Conservation (phyloP, 106 monocot species). For the Chionographis japonica region DNA sequence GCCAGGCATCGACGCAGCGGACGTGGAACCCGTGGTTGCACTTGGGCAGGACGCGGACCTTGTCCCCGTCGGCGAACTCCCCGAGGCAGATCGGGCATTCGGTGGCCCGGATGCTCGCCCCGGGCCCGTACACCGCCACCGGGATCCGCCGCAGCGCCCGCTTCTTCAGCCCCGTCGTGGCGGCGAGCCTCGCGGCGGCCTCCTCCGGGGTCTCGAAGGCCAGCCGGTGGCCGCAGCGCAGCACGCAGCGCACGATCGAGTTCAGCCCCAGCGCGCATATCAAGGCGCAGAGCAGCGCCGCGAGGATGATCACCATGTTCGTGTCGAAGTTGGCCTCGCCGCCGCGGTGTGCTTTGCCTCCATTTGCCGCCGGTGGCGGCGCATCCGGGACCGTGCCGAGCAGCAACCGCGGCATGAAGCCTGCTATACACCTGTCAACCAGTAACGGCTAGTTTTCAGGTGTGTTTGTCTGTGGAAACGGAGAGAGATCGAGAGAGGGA, state of each 20-base stretch:
- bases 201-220: constrained; percentile 10
- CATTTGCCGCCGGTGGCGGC: constrained; percentile 10
- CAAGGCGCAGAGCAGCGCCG: constrained; percentile 44
- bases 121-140: constrained; percentile 23
- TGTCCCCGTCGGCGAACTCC: constrained; percentile 62
- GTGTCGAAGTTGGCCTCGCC: constrained; percentile 45
- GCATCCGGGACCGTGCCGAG: neutral
- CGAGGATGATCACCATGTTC: constrained; percentile 72
- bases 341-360: constrained; percentile 4
- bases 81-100: constrained; percentile 68
- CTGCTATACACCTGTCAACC: neutral
- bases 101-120: constrained; percentile 19
- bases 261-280: constrained; percentile 49
- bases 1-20: constrained; percentile 58
- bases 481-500: too few species aligned
- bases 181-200: constrained; percentile 14
- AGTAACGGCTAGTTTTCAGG: too few species aligned
- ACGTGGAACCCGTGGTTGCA: constrained; percentile 65
- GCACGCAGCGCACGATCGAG: constrained; percentile 48
- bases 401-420: constrained; percentile 20
- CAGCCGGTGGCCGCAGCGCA: constrained; percentile 25
- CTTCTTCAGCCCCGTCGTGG: constrained; percentile 28
- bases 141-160: constrained; percentile 26
- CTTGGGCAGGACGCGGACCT: constrained; percentile 35
- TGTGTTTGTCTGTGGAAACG: too few species aligned